Conservation (phyloP, 176 grass and related monocot species). For the Thinopyrum elongatum region DNA sequence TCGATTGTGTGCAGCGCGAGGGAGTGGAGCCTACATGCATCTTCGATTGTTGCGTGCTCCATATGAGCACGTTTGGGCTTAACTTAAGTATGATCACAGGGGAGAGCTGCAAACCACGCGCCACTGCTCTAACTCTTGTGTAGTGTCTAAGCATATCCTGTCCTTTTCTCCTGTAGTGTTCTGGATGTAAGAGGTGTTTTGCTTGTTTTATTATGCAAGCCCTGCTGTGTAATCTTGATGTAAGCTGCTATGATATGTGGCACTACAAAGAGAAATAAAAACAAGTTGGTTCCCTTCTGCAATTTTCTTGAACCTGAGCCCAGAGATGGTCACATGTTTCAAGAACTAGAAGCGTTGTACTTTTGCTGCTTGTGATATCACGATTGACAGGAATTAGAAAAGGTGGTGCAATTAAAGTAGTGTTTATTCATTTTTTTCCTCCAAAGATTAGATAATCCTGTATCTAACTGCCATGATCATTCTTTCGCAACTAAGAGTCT, state of each 20-base stretch:
- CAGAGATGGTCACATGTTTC: too few species aligned
- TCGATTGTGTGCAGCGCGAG: background rate
- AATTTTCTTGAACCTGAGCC: background rate
- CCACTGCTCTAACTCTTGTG: background rate
- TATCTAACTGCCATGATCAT: too few species aligned
- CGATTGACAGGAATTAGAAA: too few species aligned
- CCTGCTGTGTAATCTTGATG: background rate
- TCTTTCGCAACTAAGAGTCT: background rate
- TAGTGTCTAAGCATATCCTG: background rate
- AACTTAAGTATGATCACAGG: background rate
- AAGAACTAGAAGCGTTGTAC: too few species aligned
- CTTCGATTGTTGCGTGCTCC: background rate
- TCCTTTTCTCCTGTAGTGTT: background rate
- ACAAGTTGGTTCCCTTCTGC: background rate
- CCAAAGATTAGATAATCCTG: too few species aligned
- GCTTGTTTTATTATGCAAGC: background rate
- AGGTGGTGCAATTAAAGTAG: too few species aligned
- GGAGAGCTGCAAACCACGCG: background rate
- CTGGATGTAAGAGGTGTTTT: background rate
- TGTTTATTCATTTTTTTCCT: too few species aligned
- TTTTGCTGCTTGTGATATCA: too few species aligned
- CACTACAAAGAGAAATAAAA: background rate
- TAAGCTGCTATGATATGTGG: background rate
- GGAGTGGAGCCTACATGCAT: background rate
- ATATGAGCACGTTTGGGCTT: slow-evolving; percentile 8